These are phyloP conservation scores for Xylariaceae sp. DNA, from an alignment of 2,329 filamentous ascomycete species.

Conservation along the genomic window DNA sequence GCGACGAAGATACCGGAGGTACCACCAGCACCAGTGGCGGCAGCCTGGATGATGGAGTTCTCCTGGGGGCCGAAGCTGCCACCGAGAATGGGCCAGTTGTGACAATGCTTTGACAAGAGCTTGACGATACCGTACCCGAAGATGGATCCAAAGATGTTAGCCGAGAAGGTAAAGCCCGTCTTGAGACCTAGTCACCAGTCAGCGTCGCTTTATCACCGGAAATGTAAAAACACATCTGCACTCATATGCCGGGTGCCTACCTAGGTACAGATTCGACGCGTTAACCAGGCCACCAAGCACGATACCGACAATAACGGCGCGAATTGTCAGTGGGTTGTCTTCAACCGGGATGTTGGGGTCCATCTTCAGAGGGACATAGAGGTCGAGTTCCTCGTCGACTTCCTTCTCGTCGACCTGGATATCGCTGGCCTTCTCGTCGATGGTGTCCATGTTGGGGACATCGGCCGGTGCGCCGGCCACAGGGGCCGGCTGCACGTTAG, in stretches of 20 bases:
- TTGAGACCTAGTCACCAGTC: constrained; percentile 37
- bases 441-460: too few species aligned
- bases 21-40: constrained; percentile 52
- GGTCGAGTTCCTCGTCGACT: constrained; percentile 36
- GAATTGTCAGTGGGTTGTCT: constrained; percentile 45
- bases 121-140: constrained; percentile 55
- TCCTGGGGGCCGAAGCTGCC: constrained; percentile 54
- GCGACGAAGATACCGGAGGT: constrained; percentile 52
- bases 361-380: constrained; percentile 40
- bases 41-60: constrained; percentile 53
- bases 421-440: constrained; percentile 26
- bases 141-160: constrained; percentile 47
- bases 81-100: constrained; percentile 48
- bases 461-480: constrained; percentile 20
- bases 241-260: constrained; percentile 35
- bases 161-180: constrained; percentile 44
- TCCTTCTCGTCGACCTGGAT: constrained; percentile 29
- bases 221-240: background rate
- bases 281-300: constrained; percentile 52
- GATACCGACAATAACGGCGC: constrained; percentile 50
- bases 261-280: constrained; percentile 55
- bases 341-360: constrained; percentile 34
- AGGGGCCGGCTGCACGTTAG: constrained; percentile 22
- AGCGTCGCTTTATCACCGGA: background rate
- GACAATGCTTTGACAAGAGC: constrained; percentile 39